Conservation (phyloP, 2,329 filamentous ascomycete species). For the Alternaria sp. region DNA sequence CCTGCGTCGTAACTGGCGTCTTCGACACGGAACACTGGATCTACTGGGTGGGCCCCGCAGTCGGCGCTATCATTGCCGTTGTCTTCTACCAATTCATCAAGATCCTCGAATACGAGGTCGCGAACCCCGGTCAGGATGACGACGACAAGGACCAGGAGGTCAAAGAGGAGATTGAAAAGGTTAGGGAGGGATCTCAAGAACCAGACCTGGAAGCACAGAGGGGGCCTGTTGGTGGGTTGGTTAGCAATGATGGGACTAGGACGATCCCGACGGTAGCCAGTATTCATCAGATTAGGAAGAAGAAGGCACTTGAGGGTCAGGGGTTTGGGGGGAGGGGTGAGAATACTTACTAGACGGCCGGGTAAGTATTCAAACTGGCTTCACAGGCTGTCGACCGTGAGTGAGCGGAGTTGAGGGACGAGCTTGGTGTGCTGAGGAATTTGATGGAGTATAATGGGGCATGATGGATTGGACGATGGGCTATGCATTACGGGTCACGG, state of each 20-base stretch:
- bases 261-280: neutral
- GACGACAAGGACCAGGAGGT: constrained; percentile 36
- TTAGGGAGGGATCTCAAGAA: constrained; percentile 10
- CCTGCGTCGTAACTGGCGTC: constrained; percentile 52
- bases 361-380: neutral
- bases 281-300: neutral
- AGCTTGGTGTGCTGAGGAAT: neutral
- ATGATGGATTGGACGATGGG: neutral
- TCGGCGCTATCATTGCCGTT: constrained; percentile 57
- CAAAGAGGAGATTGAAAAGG: constrained; percentile 28
- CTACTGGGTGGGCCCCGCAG: constrained; percentile 58
- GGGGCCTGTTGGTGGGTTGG: neutral
- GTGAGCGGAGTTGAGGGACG: neutral
- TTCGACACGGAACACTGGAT: constrained; percentile 59
- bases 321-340: constrained; percentile 15
- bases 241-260: neutral
- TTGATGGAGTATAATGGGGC: neutral
- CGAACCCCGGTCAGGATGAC: constrained; percentile 48
- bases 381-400: neutral
- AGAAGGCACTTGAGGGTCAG: constrained; percentile 1
- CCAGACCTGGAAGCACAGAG: neutral
- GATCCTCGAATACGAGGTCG: constrained; percentile 49
- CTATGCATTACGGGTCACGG: neutral
- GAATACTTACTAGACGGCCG: neutral
- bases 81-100: constrained; percentile 61